These are phyloP conservation scores for Crithidia bombi DNA, from an alignment of 208 protist species.

Conservation along the genomic window DNA sequence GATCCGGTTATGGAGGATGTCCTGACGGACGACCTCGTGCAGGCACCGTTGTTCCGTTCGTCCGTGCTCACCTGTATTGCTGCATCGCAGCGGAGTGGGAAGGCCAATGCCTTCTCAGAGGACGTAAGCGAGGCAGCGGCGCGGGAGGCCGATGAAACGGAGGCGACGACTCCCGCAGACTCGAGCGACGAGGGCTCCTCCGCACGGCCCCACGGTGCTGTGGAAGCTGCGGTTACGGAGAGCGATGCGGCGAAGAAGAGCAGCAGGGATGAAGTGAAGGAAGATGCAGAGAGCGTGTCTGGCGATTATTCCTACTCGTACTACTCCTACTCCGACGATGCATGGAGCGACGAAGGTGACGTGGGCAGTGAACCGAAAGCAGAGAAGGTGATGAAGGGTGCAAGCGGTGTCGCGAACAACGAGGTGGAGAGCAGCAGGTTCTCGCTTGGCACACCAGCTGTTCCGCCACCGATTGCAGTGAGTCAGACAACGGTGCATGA, in stretches of 20 bases:
- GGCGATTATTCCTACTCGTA: constrained; percentile 32
- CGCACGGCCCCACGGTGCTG: not conserved
- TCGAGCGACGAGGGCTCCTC: not conserved
- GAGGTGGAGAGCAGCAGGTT: not conserved
- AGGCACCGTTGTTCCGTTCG: not conserved
- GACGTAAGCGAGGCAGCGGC: not conserved
- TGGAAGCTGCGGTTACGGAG: not conserved
- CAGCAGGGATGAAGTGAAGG: not conserved
- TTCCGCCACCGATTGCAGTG: not conserved
- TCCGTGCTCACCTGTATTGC: not conserved
- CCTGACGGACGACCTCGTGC: constrained; percentile 9
- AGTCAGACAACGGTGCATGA: not conserved
- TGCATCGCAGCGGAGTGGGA: not conserved
- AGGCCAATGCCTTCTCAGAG: too few relatives aligned
- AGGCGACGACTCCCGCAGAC: not conserved
- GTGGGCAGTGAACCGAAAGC: not conserved
- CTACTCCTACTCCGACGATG: constrained; percentile 23
- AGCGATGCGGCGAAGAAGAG: not conserved
- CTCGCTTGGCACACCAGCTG: not conserved
- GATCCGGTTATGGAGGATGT: constrained; percentile 27
- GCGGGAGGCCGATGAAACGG: not conserved
- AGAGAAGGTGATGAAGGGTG: not conserved
- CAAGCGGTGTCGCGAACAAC: not conserved
- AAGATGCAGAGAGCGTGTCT: not conserved
- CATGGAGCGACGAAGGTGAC: not conserved